Conservation (phyloP, 768 basidiomycete genomes). For the Exidia glandulosa region DNA sequence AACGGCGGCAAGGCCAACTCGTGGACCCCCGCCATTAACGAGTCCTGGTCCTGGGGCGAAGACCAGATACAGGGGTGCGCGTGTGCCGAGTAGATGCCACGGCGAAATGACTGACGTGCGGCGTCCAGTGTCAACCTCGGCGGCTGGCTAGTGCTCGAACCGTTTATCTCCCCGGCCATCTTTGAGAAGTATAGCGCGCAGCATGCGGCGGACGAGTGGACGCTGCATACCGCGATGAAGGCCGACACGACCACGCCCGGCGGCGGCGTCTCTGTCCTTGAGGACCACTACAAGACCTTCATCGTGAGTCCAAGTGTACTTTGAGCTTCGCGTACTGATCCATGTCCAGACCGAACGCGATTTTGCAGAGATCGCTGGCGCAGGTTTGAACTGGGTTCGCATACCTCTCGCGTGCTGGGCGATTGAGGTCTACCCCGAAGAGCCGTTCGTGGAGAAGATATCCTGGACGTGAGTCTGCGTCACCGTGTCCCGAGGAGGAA, state of each 20-base stretch:
- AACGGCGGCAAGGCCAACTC: constrained; percentile 71
- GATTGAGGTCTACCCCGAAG: constrained; percentile 63
- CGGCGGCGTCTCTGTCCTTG: constrained; percentile 51
- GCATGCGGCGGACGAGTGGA: constrained; percentile 72
- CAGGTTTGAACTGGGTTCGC: constrained; percentile 89
- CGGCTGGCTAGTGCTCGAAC: constrained; percentile 89
- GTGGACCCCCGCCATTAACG: constrained; percentile 75
- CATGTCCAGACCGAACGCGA: constrained; percentile 74
- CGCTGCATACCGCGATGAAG: constrained; percentile 52
- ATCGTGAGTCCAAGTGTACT: constrained; percentile 43
- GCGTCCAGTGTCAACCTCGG: constrained; percentile 67
- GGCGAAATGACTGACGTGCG: not conserved
- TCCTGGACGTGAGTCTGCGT: constrained; percentile 47
- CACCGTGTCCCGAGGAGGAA: not conserved
- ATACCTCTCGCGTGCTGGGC: constrained; percentile 91
- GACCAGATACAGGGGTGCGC: constrained; percentile 47
- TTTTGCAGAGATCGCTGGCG: constrained; percentile 86
- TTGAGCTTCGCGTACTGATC: not conserved
- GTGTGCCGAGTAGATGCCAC: not conserved
- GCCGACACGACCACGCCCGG: constrained; percentile 55
- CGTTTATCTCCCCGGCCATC: constrained; percentile 56
- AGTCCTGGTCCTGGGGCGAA: constrained; percentile 68
- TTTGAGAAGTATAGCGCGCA: constrained; percentile 52
- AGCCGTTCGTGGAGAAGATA: constrained; percentile 73
- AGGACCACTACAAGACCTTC: constrained; percentile 88